Base-by-base conservation (phyloP, 148 eudicot genomes). In the Cornus kousa region DNA sequence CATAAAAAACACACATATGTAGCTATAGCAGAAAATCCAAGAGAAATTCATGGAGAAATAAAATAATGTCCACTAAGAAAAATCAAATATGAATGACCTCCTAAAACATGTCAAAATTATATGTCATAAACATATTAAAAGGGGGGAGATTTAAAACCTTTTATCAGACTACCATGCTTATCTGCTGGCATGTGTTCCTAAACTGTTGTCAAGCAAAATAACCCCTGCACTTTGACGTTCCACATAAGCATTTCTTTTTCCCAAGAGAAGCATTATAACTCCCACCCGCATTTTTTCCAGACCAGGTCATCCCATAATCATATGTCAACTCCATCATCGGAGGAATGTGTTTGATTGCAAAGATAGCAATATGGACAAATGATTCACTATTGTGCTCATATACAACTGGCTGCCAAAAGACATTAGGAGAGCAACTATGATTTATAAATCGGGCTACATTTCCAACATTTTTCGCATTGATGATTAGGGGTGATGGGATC, bases 401-500 rank as follows among this genome's bases (percentile, higher is more conserved):
- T 23, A 32, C 14, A 74, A 74, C 59, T 23, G 71, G 77, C 74
- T 78, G 73, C 80, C 80, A 78, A 59, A 70, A 78, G 8, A 50
- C 74, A 78, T 81, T 81, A 37, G 77, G 80, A 53, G 43, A 71
- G 64, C 84, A 81, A 48, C 84, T 81, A 40, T 81, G 84, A 57
- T 81, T 81, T 57, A 81, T 72, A 71, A 81, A 81, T 17, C 84
- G 79, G 46, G 77, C 80, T 60, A 81, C 77, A 60, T 77, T 81
- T 12, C 84, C 84, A 22, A 50, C 31, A 53, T 71, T 39, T 77
- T 77, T 75, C 16, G 84, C 76, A 67, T 74, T 78, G 31, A 81
- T 73, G 39, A 78, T 53, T 73, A 79, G 60, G 10, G 72, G 70
- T 40, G 67, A 43, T 46, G 82, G 82, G 22, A 74, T 43, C 13